Evolutionary conservation across 2,329 filamentous ascomycete species (phyloP).

Genomic region (Graphilbum fragrans): DNA sequence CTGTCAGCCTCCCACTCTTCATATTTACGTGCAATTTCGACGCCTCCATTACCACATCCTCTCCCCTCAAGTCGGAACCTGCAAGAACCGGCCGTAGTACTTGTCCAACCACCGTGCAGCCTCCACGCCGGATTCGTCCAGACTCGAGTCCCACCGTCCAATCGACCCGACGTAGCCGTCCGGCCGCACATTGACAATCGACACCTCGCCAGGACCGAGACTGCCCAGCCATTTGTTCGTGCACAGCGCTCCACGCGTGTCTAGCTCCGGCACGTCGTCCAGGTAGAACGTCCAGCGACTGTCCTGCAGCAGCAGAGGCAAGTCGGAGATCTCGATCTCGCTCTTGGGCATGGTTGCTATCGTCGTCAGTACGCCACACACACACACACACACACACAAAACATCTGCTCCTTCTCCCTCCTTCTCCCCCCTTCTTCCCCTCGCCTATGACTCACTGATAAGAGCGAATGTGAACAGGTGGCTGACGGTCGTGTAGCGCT

Average conservation of each 20-base stretch:
- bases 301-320: conserved; percentile 49
- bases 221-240: conserved; percentile 59
- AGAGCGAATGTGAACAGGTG: conserved; percentile 57
- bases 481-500: conserved; percentile 57
- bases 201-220: conserved; percentile 42
- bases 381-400: no score
- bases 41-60: not conserved
- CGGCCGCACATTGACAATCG: conserved; percentile 56
- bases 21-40: no score
- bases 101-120: conserved; percentile 42
- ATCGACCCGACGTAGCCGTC: conserved; percentile 65
- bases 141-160: conserved; percentile 36
- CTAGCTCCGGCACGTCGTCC: conserved; percentile 48
- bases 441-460: conserved; percentile 50
- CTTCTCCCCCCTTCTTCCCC: no score
- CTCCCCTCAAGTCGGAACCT: conserved; percentile 24
- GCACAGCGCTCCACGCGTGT: conserved; percentile 39
- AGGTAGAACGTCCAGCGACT: conserved; percentile 64
- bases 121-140: conserved; percentile 36
- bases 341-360: conserved; percentile 47
- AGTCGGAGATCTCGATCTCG: conserved; percentile 51
- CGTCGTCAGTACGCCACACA: conserved; percentile 6
- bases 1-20: not conserved
- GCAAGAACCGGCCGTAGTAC: conserved; percentile 42
- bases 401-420: no score